A percentile compares a stretch with the other conserved stretches of the same genome.
Evolutionary conservation across 768 basidiomycete species (phyloP).

Genomic region (Sarcomyxa edulis): DNA sequence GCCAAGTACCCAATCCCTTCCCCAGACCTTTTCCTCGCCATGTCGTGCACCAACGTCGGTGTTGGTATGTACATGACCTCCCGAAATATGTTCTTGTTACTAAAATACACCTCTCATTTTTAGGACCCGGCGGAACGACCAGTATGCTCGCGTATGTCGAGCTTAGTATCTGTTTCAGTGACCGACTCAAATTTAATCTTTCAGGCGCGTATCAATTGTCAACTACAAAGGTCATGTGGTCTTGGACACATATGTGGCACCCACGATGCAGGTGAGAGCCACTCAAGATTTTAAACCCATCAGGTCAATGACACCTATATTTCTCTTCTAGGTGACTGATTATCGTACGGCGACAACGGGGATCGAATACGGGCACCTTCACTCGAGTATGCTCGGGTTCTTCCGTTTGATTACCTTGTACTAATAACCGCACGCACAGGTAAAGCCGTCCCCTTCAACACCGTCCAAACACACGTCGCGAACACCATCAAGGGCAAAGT

Average conservation of each 20-base stretch:
- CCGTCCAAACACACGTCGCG: constrained; percentile 64
- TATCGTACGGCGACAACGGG: constrained; percentile 66
- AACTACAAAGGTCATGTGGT: constrained; percentile 53
- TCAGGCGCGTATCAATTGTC: constrained; percentile 44
- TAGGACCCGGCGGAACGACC: constrained; percentile 77
- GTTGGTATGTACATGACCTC: too few relatives aligned
- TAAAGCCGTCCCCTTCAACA: constrained; percentile 48
- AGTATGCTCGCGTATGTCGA: constrained; percentile 72
- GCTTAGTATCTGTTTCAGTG: background rate
- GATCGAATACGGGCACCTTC: constrained; percentile 34
- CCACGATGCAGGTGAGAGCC: constrained; percentile 48
- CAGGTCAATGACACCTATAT: background rate
- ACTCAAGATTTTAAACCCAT: background rate
- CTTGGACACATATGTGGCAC: constrained; percentile 62
- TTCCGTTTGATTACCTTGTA: background rate
- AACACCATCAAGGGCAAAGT: constrained; percentile 64
- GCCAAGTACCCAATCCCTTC: constrained; percentile 30
- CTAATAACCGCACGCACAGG: constrained; percentile 23
- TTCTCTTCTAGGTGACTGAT: constrained; percentile 51
- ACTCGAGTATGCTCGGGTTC: constrained; percentile 26
- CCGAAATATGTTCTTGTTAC: too few relatives aligned
- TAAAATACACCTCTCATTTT: too few relatives aligned
- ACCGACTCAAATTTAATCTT: constrained; percentile 1
- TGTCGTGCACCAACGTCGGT: constrained; percentile 70
- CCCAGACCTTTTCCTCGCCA: constrained; percentile 44